These are phyloP conservation scores for Arabidopsis thaliana DNA, from an alignment of 345 rosid genomes.

Conservation along the genomic window DNA sequence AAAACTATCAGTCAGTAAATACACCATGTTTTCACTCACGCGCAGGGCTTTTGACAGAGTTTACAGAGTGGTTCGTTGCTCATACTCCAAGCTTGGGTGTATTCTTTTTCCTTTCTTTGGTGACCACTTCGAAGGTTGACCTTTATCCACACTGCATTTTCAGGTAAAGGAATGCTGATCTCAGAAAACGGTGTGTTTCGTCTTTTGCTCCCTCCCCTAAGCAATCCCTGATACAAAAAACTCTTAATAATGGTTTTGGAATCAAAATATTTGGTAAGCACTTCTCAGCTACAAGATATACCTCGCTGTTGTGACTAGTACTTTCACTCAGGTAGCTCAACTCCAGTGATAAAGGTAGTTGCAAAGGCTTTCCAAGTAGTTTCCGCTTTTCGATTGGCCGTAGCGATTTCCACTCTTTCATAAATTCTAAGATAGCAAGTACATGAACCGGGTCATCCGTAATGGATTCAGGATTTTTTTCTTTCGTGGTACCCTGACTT, in stretches of 20 bases:
- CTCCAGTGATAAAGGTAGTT: constrained; percentile 82
- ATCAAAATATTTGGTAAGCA: constrained; percentile 29
- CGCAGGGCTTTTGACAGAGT: constrained; percentile 86
- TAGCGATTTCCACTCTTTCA: constrained; percentile 77
- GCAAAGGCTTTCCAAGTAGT: constrained; percentile 86
- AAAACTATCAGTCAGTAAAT: background rate
- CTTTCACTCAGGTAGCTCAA: constrained; percentile 86
- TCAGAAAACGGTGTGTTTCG: constrained; percentile 73
- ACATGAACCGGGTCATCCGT: constrained; percentile 48
- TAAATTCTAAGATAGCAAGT: constrained; percentile 60
- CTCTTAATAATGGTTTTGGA: constrained; percentile 22
- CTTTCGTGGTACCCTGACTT: constrained; percentile 38
- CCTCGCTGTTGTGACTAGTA: constrained; percentile 65
- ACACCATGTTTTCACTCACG: constrained; percentile 51
- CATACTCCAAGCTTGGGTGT: constrained; percentile 80
- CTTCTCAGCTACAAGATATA: constrained; percentile 42
- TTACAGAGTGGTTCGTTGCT: constrained; percentile 88
- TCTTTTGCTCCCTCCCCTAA: constrained; percentile 86
- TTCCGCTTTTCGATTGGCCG: constrained; percentile 81
- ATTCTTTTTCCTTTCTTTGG: constrained; percentile 72
- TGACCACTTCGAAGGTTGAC: constrained; percentile 58
- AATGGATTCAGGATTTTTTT: constrained; percentile 41
- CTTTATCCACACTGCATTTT: constrained; percentile 76
- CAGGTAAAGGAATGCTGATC: constrained; percentile 75
- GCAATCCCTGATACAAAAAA: constrained; percentile 68